Percentiles rank a stretch among this genome's conserved stretches.
These are phyloP conservation scores for Gigaspora rosea DNA, from an alignment of 192 early-diverging fungal species.

Conservation along the genomic window DNA sequence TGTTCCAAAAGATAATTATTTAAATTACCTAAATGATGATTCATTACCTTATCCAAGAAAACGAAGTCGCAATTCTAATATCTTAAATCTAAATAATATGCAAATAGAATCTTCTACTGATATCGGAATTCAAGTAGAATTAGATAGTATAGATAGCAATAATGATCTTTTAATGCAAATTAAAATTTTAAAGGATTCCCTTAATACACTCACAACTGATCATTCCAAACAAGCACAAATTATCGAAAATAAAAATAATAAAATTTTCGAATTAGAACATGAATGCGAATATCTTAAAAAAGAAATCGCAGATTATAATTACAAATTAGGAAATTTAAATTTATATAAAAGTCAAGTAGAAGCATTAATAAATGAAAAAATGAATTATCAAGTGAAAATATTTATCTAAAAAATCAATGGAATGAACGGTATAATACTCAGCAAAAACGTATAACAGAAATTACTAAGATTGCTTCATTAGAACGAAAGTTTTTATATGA, in stretches of 20 bases:
- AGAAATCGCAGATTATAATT: not conserved
- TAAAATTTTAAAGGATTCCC: not conserved
- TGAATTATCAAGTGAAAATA: not conserved
- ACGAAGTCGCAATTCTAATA: not conserved
- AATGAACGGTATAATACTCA: too few relatives aligned
- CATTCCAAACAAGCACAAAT: not conserved
- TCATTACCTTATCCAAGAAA: not conserved
- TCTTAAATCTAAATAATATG: too few relatives aligned
- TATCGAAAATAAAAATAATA: not conserved
- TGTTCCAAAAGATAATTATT: too few relatives aligned
- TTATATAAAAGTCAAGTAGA: not conserved
- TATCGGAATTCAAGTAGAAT: too few relatives aligned
- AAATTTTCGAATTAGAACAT: not conserved
- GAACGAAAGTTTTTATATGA: not conserved
- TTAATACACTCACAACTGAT: not conserved
- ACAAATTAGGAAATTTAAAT: not conserved
- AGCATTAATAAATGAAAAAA: not conserved
- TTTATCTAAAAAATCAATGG: not conserved
- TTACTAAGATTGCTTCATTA: not conserved
- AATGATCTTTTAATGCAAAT: too few relatives aligned
- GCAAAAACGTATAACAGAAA: not conserved
- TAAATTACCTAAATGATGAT: not conserved
- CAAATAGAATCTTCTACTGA: too few relatives aligned
- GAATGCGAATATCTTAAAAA: not conserved
- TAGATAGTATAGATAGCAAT: too few relatives aligned